A percentile compares a stretch with the other conserved stretches of the same genome.
These are phyloP conservation scores for Tulasnella sp. DNA, from an alignment of 768 basidiomycete species.

Conservation along the genomic window DNA sequence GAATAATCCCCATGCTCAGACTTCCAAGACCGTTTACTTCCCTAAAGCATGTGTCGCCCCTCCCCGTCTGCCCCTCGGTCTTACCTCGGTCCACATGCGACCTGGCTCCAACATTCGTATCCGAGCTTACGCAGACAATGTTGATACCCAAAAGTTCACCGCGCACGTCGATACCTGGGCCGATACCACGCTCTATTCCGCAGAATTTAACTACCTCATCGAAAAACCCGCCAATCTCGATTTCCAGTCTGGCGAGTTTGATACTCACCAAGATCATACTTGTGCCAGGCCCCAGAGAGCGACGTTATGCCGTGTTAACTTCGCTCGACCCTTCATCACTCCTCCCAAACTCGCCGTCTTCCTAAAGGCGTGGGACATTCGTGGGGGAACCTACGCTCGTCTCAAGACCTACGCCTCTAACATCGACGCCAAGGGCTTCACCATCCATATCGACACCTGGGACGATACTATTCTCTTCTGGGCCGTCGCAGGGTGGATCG, in stretches of 20 bases:
- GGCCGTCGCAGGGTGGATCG: slow-evolving; percentile 15
- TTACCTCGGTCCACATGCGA: too few relatives aligned
- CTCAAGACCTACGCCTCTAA: neutral
- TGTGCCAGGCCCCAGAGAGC: slow-evolving; percentile 9
- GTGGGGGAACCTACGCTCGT: neutral
- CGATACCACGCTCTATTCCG: slow-evolving; percentile 7
- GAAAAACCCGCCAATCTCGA: neutral
- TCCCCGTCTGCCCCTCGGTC: too few relatives aligned
- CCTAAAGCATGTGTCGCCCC: too few relatives aligned
- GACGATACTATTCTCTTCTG: slow-evolving; percentile 10
- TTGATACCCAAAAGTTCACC: neutral
- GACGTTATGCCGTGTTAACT: slow-evolving; percentile 11
- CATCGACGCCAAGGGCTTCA: slow-evolving; percentile 18
- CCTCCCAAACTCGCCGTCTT: slow-evolving; percentile 18
- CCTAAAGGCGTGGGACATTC: slow-evolving; percentile 1
- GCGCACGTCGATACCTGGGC: slow-evolving; percentile 11
- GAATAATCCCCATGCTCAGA: too few relatives aligned
- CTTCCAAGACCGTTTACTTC: too few relatives aligned
- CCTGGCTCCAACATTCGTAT: too few relatives aligned
- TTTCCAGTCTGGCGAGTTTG: slow-evolving; percentile 13
- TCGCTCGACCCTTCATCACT: slow-evolving; percentile 10
- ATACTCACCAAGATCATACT: slow-evolving; percentile 13
- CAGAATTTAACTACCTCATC: neutral
- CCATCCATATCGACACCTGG: slow-evolving; percentile 22
- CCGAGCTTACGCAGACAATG: neutral